Percentiles rank a stretch among this genome's conserved stretches.
Conservation (phyloP, 345 rosid genomes). For the Toxicodendron radicans region DNA sequence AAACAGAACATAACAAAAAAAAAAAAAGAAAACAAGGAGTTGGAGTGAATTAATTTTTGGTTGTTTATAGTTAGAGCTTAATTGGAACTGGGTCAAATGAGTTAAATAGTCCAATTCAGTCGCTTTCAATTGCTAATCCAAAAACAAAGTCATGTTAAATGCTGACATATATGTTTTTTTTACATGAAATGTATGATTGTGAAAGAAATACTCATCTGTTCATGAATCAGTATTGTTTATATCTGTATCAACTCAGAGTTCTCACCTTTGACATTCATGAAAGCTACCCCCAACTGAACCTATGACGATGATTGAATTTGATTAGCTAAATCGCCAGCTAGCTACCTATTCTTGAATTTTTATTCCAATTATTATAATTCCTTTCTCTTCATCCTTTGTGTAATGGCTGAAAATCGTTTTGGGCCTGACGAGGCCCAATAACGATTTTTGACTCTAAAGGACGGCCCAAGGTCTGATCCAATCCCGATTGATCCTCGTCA, state of each 20-base stretch:
- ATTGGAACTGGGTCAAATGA: neutral
- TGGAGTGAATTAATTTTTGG: too few relatives aligned
- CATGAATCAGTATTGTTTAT: neutral
- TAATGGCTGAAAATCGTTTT: too few relatives aligned
- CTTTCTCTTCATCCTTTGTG: neutral
- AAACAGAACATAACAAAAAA: neutral
- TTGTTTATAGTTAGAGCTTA: too few relatives aligned
- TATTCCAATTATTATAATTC: neutral
- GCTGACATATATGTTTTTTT: neutral
- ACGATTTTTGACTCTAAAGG: too few relatives aligned
- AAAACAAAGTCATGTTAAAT: neutral
- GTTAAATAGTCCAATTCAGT: neutral
- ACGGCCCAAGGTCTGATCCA: too few relatives aligned
- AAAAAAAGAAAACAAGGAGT: too few relatives aligned
- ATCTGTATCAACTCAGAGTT: neutral
- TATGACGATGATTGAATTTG: neutral
- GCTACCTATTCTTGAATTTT: neutral
- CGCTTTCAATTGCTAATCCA: neutral
- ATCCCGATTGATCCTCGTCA: too few relatives aligned
- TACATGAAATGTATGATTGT: neutral
- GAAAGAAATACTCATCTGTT: neutral
- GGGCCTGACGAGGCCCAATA: too few relatives aligned
- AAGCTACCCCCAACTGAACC: slow-evolving; percentile 2
- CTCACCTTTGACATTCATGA: neutral
- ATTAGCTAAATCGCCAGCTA: neutral